A percentile compares a stretch with the other conserved stretches of the same genome.
phyloP scores from a whole-genome alignment of 2,329 filamentous ascomycete genomes.

The Allantophomopsis cytisporea region DNA sequence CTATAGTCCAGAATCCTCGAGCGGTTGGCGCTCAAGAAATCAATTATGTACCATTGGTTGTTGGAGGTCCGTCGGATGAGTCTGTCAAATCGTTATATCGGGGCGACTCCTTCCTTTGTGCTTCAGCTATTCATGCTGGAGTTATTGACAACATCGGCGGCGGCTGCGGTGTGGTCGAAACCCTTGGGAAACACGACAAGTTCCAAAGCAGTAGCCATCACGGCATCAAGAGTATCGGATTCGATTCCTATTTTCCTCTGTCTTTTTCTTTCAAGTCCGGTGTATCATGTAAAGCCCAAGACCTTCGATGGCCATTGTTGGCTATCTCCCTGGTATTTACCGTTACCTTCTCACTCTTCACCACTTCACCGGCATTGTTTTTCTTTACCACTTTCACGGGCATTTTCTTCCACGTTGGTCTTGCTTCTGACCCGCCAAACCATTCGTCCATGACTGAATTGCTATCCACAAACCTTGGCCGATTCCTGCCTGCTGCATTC shows the following conservation, averaged over 20 bases:
- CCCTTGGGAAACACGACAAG: conserved; percentile 53
- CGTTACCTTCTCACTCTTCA: conserved; percentile 66
- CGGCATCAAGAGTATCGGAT: conserved; percentile 63
- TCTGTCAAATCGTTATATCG: conserved; percentile 50
- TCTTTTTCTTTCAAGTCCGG: conserved; percentile 64
- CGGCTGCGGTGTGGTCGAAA: conserved; percentile 68
- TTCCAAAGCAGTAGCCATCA: conserved; percentile 54
- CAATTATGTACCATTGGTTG: conserved; percentile 48
- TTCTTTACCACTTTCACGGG: conserved; percentile 74
- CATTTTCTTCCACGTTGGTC: conserved; percentile 78
- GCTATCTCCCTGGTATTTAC: conserved; percentile 73
- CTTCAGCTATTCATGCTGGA: conserved; percentile 72
- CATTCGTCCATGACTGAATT: conserved; percentile 54
- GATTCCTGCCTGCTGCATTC: conserved; percentile 78
- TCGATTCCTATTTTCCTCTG: conserved; percentile 81
- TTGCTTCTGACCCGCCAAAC: conserved; percentile 77
- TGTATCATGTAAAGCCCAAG: conserved; percentile 54
- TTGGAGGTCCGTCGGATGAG: conserved; percentile 45
- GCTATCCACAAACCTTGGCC: conserved; percentile 65
- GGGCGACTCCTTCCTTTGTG: conserved; percentile 80
- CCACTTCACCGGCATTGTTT: conserved; percentile 64
- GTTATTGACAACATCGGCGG: conserved; percentile 58
- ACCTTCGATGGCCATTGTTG: conserved; percentile 75
- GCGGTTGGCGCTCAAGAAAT: conserved; percentile 61
- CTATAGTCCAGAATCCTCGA: conserved; percentile 54